Evolutionary conservation across 768 basidiomycete genomes (phyloP), one percentile per base, ranked within the genome.

Genomic region (Boletus sp.): DNA sequence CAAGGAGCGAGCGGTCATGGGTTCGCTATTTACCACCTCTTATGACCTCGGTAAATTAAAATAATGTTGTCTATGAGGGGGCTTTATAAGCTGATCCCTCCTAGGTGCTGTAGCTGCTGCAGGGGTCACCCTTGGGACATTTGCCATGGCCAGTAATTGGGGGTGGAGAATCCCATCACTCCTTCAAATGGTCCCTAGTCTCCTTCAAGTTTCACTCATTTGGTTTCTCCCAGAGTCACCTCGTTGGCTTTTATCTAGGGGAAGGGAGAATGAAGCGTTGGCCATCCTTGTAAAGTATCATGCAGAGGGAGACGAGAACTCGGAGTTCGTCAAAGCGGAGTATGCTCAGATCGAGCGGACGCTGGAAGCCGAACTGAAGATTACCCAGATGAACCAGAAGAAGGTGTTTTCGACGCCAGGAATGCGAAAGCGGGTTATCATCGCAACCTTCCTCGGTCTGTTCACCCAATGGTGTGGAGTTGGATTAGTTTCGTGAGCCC

Each of bases 131-230:
- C 78, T 87, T 30, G 83, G 84, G 5, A 88, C 87, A 0, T 89
- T 86, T 76, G 63, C 72, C 8, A 84, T 87, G 75, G 48, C 61
- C 0, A 79, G 64, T 51, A 77, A 83, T 63, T 85, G 83, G 83
- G 83, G 79, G 7, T 87, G 86, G 86, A 77, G 86, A 20, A 83
- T 86, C 24, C 86, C 84, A 0, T 57, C 57, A 1, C 82, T 84
- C 17, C 76, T 87, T 14, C 86, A 88, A 66, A 62, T 79, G 24
- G 63, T 77, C 1, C 85, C 85, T 2, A 80, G 78, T 57, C 30
- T 75, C 8, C 66, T 85, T 20, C 85, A 86, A 59, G 66, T 86
- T 35, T 55, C 60, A n/a, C 82, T 86, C 68, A 74, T 85, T 54
- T 77, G 67, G 63, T 81, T 82, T 62, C 72, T 86, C 17, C 84